Base-by-base conservation (phyloP, 2,329 filamentous ascomycete genomes). In the Diaporthe caulivora region DNA sequence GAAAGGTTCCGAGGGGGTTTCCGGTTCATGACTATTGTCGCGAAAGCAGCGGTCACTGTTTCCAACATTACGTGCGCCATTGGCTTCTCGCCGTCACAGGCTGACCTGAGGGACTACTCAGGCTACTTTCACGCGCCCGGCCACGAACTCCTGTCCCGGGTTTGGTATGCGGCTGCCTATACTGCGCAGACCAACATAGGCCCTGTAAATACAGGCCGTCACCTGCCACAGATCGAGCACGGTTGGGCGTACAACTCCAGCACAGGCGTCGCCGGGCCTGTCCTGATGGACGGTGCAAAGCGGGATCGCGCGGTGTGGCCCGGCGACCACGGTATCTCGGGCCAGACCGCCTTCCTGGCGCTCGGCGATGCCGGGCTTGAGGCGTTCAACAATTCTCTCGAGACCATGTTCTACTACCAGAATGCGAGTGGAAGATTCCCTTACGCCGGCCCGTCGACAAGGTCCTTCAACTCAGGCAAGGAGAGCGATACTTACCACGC, bases 311-410 rank as follows among this genome's bases (percentile, higher is more conserved):
- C 89, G 18, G 87, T 92, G 2, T 74, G 62, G 89, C 86, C 90
- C 15, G 90, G 90, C 0, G 90, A 92, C 77, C 88, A 91, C 83
- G 85, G 85, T 4, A 88, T 90, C 74, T 86, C 88, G 4, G 82
- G 89, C 0, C 88, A 89, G 5, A 85, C 83, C 34, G 85, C 89
- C 11, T 85, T 88, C 10, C 85, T 90, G 3, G 88, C 86, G 9
- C 90, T 88, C 0, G 86, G 86, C 37, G 88, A 90, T 76, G 80
- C 89, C 54, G 81, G 62, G 6, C 62, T 65, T 3, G 62, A 85
- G n/a, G 84, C 85, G 37, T 82, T 89, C 8, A 82, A 84, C 24
- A 88, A 88, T 74, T 86, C 86, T 0, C 76, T 91, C 3, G 83
- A 86, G 72, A 83, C 83, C 0, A 82, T 88, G 73, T 88, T 88